Base-by-base conservation (phyloP, 2,329 filamentous ascomycete genomes). In the Sarocladium kiliense region DNA sequence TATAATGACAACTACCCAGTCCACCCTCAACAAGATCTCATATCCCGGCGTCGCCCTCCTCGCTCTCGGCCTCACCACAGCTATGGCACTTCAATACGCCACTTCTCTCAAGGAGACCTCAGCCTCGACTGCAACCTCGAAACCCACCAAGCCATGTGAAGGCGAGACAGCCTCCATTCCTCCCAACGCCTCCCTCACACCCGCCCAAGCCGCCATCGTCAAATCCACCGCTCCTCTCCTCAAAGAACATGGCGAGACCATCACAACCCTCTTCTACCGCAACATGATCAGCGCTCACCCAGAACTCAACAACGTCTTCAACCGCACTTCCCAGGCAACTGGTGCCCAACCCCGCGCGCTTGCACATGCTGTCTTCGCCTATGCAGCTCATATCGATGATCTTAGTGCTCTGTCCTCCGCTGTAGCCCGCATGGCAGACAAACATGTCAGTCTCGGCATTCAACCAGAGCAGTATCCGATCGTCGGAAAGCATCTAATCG, bases 151-250 rank as follows among this genome's bases (percentile, higher is more conserved):
- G 44, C 23, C 44, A 27, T 12, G 21, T 9, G 23, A 21, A 21
- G 39, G 12, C 39, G 39, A 18, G 12, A 18, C 25, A 11, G 23
- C n/a, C 25, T 30, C 44, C 44, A n/a, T 47, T 12, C 44, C 44
- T 21, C 21, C 41, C 4, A 6, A 27, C 9, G 27, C 30, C 18
- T 12, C 79, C 56, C 73, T 90, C 57, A 85, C 85, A 11, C 71
- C 78, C 25, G 73, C 78, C 36, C 88, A 93, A 73, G 77, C 86
- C 59, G 72, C 79, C 58, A 84, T 87, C 61, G 85, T 94, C 74
- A 92, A 91, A 70, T 77, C 88, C 36, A 93, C 89, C 2, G 87
- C 85, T 37, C 89, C 89, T 2, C 79, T 90, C 18, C 78, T 92
- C 7, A 79, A 83, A 59, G 75, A 84, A 58, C 81, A 91, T 66